These are phyloP conservation scores for Clavispora asparagi DNA, from an alignment of 805 yeast species.

Conservation along the genomic window DNA sequence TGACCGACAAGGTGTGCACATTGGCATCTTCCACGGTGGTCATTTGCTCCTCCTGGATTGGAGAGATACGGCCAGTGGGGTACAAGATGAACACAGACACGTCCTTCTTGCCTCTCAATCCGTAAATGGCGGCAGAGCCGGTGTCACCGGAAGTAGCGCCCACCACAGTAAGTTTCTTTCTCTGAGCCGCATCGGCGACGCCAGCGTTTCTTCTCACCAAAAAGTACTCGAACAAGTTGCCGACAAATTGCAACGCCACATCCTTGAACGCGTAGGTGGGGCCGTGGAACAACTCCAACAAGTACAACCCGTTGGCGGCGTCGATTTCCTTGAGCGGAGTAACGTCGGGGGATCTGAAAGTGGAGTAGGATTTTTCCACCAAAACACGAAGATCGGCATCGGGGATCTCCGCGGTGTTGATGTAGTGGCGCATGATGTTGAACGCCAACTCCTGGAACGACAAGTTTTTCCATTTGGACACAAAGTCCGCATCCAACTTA, in stretches of 20 bases:
- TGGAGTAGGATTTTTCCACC: constrained; percentile 72
- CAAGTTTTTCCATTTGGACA: constrained; percentile 64
- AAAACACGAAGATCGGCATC: constrained; percentile 59
- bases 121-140: constrained; percentile 98
- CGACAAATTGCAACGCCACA: constrained; percentile 96
- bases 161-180: constrained; percentile 87
- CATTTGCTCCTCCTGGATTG: constrained; percentile 98
- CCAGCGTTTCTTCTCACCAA: constrained; percentile 64
- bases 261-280: constrained; percentile 99
- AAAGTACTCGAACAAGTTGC: constrained; percentile 93
- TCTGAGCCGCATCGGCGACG: constrained; percentile 44
- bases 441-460: constrained; percentile 84
- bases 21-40: constrained; percentile 89
- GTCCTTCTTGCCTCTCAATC: constrained; percentile 93
- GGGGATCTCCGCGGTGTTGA: constrained; percentile 68
- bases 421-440: constrained; percentile 77
- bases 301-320: constrained; percentile 52
- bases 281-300: constrained; percentile 95
- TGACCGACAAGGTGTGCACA: constrained; percentile 91
- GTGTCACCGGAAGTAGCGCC: constrained; percentile 99
- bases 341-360: constrained; percentile 83
- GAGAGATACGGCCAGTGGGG: constrained; percentile 97
- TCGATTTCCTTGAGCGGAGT: constrained; percentile 77
- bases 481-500: constrained; percentile 49
- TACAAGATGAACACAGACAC: constrained; percentile 95